Conservation (phyloP, 306 rosid genomes). For the Urtica urens region DNA sequence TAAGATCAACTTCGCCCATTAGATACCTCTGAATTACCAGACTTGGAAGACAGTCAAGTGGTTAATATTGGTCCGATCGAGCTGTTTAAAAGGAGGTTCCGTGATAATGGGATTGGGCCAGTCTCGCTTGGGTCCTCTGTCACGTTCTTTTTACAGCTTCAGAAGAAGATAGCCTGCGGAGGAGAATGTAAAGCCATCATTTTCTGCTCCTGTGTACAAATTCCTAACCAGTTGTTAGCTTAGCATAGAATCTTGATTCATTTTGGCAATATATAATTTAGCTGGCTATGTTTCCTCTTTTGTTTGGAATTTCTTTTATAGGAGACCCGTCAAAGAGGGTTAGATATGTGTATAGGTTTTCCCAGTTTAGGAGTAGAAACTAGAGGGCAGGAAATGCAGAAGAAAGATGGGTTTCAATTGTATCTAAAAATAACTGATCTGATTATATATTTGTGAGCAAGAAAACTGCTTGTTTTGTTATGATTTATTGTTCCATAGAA, state of each 20-base stretch:
- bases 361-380: constrained; percentile 31
- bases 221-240: constrained; percentile 52
- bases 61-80: not conserved
- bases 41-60: not conserved
- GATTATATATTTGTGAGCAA: constrained; percentile 22
- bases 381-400: no score
- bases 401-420: constrained; percentile 45
- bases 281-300: constrained; percentile 11
- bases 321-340: constrained; percentile 20
- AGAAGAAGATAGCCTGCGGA: constrained; percentile 16
- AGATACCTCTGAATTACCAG: constrained; percentile 9
- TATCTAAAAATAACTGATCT: constrained; percentile 39
- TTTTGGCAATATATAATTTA: constrained; percentile 60
- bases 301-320: constrained; percentile 50
- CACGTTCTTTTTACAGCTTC: constrained; percentile 22
- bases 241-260: constrained; percentile 46
- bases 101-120: not conserved
- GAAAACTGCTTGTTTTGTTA: constrained; percentile 27
- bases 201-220: constrained; percentile 61
- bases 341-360: constrained; percentile 57
- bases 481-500: no score
- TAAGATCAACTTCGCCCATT: constrained; percentile 6
- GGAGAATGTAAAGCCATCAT: constrained; percentile 29
- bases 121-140: constrained; percentile 20
- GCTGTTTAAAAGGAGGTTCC: constrained; percentile 11